These are phyloP conservation scores for Ramaria sp. DNA, from an alignment of 768 basidiomycete species.

Conservation along the genomic window DNA sequence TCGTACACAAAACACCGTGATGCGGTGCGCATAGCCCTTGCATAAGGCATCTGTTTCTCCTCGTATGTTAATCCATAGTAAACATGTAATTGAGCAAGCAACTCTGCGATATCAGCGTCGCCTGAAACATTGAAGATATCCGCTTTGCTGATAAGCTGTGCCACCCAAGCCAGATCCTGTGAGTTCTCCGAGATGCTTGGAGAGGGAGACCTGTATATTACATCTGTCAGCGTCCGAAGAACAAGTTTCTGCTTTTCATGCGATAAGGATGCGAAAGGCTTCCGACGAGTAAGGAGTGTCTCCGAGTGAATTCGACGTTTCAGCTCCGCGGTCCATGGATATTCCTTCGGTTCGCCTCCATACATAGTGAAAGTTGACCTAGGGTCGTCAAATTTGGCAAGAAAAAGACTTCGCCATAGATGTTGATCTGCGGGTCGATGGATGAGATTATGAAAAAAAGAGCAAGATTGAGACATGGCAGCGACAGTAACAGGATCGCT, in stretches of 20 bases:
- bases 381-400: slow-evolving; percentile 58
- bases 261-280: not conserved
- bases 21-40: slow-evolving; percentile 32
- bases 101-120: slow-evolving; percentile 15
- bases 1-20: slow-evolving; percentile 57
- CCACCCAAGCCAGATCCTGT: not conserved
- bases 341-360: not conserved
- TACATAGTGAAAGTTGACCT: slow-evolving; percentile 19
- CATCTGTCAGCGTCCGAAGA: slow-evolving; percentile 8
- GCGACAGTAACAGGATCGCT: slow-evolving; percentile 49
- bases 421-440: slow-evolving; percentile 41
- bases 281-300: slow-evolving; percentile 23
- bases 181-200: not conserved
- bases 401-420: slow-evolving; percentile 61
- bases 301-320: slow-evolving; percentile 39
- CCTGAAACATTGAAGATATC: not conserved
- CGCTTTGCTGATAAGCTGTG: not conserved
- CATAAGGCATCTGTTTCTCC: slow-evolving; percentile 13
- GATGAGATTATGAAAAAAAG: slow-evolving; percentile 35
- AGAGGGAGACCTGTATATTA: not conserved
- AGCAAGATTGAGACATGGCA: slow-evolving; percentile 47
- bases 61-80: slow-evolving; percentile 37
- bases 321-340: slow-evolving; percentile 39
- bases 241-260: not conserved
- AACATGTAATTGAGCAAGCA: slow-evolving; percentile 34